Evolutionary conservation across 2,329 filamentous ascomycete species (phyloP), one percentile per base, ranked within the genome.

Genomic region (Torrubiellomyces zombiae): DNA sequence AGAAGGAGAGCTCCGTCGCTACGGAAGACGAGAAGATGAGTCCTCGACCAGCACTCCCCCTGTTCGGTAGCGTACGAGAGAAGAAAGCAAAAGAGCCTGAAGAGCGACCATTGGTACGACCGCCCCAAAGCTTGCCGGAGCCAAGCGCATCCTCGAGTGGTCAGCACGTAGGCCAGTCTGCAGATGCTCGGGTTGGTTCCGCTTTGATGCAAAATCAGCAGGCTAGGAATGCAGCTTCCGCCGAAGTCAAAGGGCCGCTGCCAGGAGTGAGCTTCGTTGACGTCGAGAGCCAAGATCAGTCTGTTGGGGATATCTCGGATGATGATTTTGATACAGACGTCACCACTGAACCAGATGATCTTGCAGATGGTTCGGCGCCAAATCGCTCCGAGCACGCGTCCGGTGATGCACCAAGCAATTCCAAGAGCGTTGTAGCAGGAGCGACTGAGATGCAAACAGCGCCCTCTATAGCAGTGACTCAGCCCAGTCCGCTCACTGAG

Each of bases 51-150:
- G 71, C 70, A 2, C 51, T 85, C 18, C 78, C 78, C 2, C 74
- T 64, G 2, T 85, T 85, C 45, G 77, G 77, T 11, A 83, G 78
- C 39, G 59, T 85, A 13, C 62, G 75, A 13, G 68, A 73, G 15
- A 70, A 66, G 45, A 71, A 69, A 34, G 42, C 50, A 6, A 60
- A 53, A 19, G 60, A 68, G 24, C 37, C 50, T 1, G 53, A 62
- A 19, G 75, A 74, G 37, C 56, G 69, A 3, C 58, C 64, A 0
- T 50, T 74, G 23, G 66, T 74, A 18, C 58, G 66, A 15, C 68
- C 69, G 6, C 34, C 49, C n/a, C n/a, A n/a, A n/a, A n/a, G n/a
- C n/a, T n/a, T n/a, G n/a, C n/a, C 38, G 42, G 8, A 30, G 15
- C 20, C 20, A 7, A n/a, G 9, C 2, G 4, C 19, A 8, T 16